Percentiles rank a stretch among this genome's conserved stretches.
Evolutionary conservation across 805 yeast species (phyloP).

Genomic region (Wickerhamiella hasegawae): DNA sequence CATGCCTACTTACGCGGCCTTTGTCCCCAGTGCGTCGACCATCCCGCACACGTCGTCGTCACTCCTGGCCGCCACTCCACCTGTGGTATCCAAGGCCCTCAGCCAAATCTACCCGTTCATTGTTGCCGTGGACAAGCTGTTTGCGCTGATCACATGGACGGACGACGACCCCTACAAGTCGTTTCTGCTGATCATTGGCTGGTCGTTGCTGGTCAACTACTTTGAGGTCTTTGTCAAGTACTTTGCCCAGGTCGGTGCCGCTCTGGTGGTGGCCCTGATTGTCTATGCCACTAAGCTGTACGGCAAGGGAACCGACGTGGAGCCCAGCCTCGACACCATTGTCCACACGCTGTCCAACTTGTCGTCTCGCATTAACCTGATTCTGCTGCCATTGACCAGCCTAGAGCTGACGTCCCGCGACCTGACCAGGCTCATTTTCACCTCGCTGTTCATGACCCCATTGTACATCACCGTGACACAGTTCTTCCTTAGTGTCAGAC

Average conservation of each 20-base stretch:
- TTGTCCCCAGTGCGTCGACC: conserved; percentile 22
- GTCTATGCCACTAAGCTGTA: conserved; percentile 18
- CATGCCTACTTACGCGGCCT: conserved; percentile 22
- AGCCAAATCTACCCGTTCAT: conserved; percentile 76
- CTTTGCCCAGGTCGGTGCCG: conserved; percentile 66
- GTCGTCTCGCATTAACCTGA: conserved; percentile 57
- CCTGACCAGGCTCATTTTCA: conserved; percentile 60
- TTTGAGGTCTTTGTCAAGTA: conserved; percentile 66
- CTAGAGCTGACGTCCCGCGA: conserved; percentile 60
- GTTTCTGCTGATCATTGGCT: conserved; percentile 39
- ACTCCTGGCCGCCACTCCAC: conserved; percentile 74
- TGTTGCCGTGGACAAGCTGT: conserved; percentile 47
- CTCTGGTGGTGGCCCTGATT: conserved; percentile 33
- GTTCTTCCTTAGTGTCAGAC: conserved; percentile 56
- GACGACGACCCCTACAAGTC: conserved; percentile 68
- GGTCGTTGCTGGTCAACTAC: conserved; percentile 48
- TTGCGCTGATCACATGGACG: conserved; percentile 81
- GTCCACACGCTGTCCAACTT: conserved; percentile 61
- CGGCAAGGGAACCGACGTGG: conserved; percentile 31
- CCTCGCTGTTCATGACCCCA: conserved; percentile 78
- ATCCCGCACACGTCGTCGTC: conserved; percentile 51
- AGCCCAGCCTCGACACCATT: conserved; percentile 78
- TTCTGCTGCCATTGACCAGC: conserved; percentile 65
- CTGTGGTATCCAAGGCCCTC: conserved; percentile 71
- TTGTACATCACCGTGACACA: conserved; percentile 55